These are phyloP conservation scores for Smittium mucronatum DNA, from an alignment of 371 early-diverging fungal species.

Conservation along the genomic window DNA sequence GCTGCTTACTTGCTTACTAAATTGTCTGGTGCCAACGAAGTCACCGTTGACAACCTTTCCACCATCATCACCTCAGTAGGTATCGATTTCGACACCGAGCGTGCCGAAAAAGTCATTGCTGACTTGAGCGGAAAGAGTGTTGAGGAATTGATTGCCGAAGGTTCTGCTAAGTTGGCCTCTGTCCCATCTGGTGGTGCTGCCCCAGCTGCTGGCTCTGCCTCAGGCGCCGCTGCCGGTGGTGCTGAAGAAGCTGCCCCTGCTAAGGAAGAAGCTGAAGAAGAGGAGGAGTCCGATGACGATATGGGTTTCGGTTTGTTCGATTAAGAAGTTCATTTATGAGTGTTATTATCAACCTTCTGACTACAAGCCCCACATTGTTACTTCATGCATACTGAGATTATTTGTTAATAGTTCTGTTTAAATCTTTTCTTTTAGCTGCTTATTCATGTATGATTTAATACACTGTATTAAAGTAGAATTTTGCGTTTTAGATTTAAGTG, in stretches of 20 bases:
- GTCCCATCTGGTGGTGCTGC: slow-evolving; percentile 81
- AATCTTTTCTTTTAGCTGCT: too few species aligned
- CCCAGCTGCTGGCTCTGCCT: slow-evolving; percentile 43
- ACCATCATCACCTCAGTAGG: slow-evolving; percentile 83
- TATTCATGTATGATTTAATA: too few species aligned
- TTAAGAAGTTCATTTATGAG: slow-evolving; percentile 38
- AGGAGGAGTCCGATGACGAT: slow-evolving; percentile 43
- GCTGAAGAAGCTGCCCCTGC: slow-evolving; percentile 26
- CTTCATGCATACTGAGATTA: too few species aligned
- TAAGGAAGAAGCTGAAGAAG: slow-evolving; percentile 27
- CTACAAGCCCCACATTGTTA: too few species aligned
- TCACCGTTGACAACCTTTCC: slow-evolving; percentile 70
- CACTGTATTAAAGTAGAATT: too few species aligned
- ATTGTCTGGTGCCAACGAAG: slow-evolving; percentile 70
- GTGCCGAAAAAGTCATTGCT: slow-evolving; percentile 59
- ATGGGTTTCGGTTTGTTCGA: slow-evolving; percentile 80
- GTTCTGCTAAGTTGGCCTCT: slow-evolving; percentile 81
- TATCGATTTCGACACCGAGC: slow-evolving; percentile 72
- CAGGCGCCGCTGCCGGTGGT: slow-evolving; percentile 22
- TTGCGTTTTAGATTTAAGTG: too few species aligned
- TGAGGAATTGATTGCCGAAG: slow-evolving; percentile 80
- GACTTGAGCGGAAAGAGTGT: slow-evolving; percentile 82
- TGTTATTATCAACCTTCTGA: too few species aligned
- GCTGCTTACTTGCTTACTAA: slow-evolving; percentile 93
- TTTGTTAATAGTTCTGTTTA: too few species aligned